Evolutionary conservation across 345 rosid genomes (phyloP), one percentile per base, ranked within the genome.

Genomic region (Populus simonii): DNA sequence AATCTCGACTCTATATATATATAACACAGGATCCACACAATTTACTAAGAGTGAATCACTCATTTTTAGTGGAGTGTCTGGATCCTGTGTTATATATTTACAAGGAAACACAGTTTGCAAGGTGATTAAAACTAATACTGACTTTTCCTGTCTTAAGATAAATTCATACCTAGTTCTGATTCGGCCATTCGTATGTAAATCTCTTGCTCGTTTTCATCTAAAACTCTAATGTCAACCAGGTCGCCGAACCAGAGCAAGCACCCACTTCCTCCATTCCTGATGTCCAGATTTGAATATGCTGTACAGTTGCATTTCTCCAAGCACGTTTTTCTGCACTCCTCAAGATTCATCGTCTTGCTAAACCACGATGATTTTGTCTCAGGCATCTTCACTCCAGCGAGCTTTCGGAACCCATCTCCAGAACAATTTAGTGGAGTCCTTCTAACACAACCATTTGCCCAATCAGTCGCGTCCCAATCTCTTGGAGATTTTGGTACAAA

Each of bases 401-500:
- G 23, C 66, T 51, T 49, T 5, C 39, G 18, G 22, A 68, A 76
- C 4, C 68, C 57, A 8, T 76, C 68, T 33, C 67, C 45, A 3
- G 9, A 1, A 47, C 74, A 71, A 7, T 71, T 29, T 8, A 76
- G n/a, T 1, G 68, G 68, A 22, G 53, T 36, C 55, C 36, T 76
- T 17, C 67, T 13, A 17, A 69, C 79, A 59, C 79, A 76, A 15
- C 74, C 79, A 25, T 20, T 49, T 1, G 70, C 27, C 55, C 38
- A 77, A 10, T 23, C 61, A 1, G 18, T 29, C 66, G 10, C 11
- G 55, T 29, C 17, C 76, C 68, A 59, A 16, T 73, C 67, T 27
- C 6, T 17, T 20, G 20, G n/a, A 4, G 16, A 29, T 38, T 78
- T 78, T 5, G 80, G 76, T 2, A 9, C 45, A 35, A 78, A 78